Evolutionary conservation across 202 grass and related monocot species (phyloP).

Genomic region (Thinopyrum obtusiflorum): DNA sequence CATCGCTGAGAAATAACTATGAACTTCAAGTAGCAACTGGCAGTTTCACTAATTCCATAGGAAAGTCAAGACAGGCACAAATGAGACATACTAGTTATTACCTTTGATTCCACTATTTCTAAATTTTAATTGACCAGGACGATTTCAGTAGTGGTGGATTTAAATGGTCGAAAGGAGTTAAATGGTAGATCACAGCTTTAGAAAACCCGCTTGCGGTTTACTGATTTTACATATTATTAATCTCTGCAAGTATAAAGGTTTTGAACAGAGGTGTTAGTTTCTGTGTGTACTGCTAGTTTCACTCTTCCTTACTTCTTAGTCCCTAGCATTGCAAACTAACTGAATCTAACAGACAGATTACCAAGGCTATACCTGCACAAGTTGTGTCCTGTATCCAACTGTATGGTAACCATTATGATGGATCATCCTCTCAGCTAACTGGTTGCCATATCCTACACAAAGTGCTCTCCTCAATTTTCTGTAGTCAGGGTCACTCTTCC

Average conservation of each 20-base stretch:
- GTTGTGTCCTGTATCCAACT: slow-evolving; percentile 87
- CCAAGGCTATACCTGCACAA: slow-evolving; percentile 66
- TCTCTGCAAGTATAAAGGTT: not conserved
- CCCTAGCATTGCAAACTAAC: not conserved
- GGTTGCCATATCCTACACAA: slow-evolving; percentile 87
- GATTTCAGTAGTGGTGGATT: not conserved
- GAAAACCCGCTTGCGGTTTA: not conserved
- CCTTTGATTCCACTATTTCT: not conserved
- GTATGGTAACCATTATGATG: slow-evolving; percentile 98
- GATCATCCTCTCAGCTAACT: slow-evolving; percentile 85
- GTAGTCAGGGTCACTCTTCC: slow-evolving; percentile 68
- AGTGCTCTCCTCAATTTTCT: slow-evolving; percentile 83
- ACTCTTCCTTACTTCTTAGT: not conserved
- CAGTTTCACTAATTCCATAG: not conserved
- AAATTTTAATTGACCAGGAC: not conserved
- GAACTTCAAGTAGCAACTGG: not conserved
- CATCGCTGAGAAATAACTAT: not conserved
- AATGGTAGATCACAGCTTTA: slow-evolving; percentile 1
- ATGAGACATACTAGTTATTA: not conserved
- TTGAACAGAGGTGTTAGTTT: not conserved
- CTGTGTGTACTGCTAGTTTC: not conserved
- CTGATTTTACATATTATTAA: not conserved
- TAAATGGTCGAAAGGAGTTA: not conserved
- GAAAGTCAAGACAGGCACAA: not conserved
- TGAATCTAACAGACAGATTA: slow-evolving; percentile 7